These are phyloP conservation scores for Spathaspora hagerdaliae DNA, from an alignment of 805 yeast species.

Conservation along the genomic window DNA sequence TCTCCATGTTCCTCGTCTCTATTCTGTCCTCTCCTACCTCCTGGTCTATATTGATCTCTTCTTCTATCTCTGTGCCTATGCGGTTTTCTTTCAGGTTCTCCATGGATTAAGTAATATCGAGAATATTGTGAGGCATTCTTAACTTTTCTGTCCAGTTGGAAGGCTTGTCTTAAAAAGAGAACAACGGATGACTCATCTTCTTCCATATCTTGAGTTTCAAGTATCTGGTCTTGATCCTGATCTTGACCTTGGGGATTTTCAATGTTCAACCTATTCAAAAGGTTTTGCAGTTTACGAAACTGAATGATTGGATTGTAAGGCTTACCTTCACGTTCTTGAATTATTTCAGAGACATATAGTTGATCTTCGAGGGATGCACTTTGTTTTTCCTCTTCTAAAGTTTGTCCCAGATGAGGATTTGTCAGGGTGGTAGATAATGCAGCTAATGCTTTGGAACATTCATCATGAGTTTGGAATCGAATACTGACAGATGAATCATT, in stretches of 20 bases:
- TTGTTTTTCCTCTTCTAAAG: slow-evolving; percentile 7
- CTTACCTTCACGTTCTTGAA: slow-evolving; percentile 38
- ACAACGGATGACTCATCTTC: slow-evolving; percentile 35
- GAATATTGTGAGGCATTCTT: slow-evolving; percentile 55
- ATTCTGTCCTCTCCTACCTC: slow-evolving; percentile 1
- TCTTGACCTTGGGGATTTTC: slow-evolving; percentile 8
- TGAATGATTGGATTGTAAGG: slow-evolving; percentile 35
- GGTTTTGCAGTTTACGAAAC: slow-evolving; percentile 27
- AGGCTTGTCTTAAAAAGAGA: slow-evolving; percentile 47
- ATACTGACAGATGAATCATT: slow-evolving; percentile 57
- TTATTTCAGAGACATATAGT: slow-evolving; percentile 18
- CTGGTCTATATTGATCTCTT: slow-evolving; percentile 11
- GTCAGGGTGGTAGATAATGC: slow-evolving; percentile 22
- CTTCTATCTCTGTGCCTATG: slow-evolving; percentile 8
- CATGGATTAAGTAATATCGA: slow-evolving; percentile 63
- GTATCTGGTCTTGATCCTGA: slow-evolving; percentile 8
- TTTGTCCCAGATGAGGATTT: slow-evolving; percentile 3
- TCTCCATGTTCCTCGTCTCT: slow-evolving; percentile 6
- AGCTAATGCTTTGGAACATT: slow-evolving; percentile 34
- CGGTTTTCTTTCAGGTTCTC: slow-evolving; percentile 58
- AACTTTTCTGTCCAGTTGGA: slow-evolving; percentile 52
- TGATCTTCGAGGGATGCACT: slow-evolving; percentile 8
- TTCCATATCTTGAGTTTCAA: slow-evolving; percentile 20
- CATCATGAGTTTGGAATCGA: slow-evolving; percentile 45
- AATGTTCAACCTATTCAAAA: slow-evolving; percentile 26